These are phyloP conservation scores for Fusarium nygamai DNA, from an alignment of 2,329 filamentous ascomycete species.

Conservation along the genomic window DNA sequence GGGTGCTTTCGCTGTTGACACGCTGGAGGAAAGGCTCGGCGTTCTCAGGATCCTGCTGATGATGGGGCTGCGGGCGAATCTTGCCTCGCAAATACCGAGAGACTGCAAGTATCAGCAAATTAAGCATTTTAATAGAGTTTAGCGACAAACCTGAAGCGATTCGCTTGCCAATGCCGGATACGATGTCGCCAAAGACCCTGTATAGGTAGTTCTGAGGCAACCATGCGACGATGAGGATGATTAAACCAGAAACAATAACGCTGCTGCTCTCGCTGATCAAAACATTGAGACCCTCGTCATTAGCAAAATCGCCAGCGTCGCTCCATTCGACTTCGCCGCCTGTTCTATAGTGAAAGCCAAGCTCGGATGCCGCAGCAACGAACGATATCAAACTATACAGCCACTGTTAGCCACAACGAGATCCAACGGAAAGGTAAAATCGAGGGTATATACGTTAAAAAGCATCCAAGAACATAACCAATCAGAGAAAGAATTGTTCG, in stretches of 20 bases:
- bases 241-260: constrained; percentile 33
- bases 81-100: constrained; percentile 25
- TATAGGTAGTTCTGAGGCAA: constrained; percentile 37
- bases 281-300: constrained; percentile 45
- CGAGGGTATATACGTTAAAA: constrained; percentile 35
- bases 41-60: constrained; percentile 31
- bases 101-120: constrained; percentile 14
- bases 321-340: constrained; percentile 47
- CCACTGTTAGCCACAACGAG: constrained; percentile 13
- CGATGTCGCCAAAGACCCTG: constrained; percentile 31
- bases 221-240: constrained; percentile 38
- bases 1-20: constrained; percentile 6
- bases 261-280: constrained; percentile 42
- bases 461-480: constrained; percentile 32
- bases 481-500: constrained; percentile 34
- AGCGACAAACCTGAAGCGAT: constrained; percentile 38
- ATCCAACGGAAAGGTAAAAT: neutral
- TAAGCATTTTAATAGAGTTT: neutral
- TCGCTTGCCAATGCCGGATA: constrained; percentile 25
- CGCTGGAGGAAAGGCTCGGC: constrained; percentile 26
- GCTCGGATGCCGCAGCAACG: constrained; percentile 44
- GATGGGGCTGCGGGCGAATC: constrained; percentile 18
- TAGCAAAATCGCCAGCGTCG: constrained; percentile 43
- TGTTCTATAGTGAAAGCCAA: constrained; percentile 46
- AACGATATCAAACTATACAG: constrained; percentile 40